Percentiles rank a stretch among this genome's conserved stretches.
Evolutionary conservation across 2,329 filamentous ascomycete species (phyloP).

Genomic region (Colletotrichum camelliae): DNA sequence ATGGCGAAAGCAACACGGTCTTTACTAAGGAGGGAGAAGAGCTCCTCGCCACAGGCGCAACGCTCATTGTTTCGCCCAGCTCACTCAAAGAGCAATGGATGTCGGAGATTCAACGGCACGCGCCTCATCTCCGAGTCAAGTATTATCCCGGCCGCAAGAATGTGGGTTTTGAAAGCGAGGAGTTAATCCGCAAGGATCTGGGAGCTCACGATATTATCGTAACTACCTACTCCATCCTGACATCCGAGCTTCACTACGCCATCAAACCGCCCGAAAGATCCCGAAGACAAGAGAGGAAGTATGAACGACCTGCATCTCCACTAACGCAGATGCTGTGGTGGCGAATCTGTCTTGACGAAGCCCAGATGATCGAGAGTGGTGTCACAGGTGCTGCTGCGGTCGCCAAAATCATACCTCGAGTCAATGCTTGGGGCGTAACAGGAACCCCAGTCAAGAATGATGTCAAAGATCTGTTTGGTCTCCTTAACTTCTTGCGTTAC

Average conservation of each 20-base stretch:
- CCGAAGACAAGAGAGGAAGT: constrained; percentile 69
- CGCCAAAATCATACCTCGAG: constrained; percentile 78
- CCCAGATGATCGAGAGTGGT: constrained; percentile 93
- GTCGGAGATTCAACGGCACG: constrained; percentile 62
- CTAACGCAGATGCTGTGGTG: constrained; percentile 86
- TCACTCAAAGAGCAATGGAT: constrained; percentile 67
- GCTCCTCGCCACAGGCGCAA: constrained; percentile 58
- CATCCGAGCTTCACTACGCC: constrained; percentile 80
- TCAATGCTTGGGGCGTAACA: constrained; percentile 91
- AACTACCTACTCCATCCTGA: constrained; percentile 74
- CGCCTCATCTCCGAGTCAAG: constrained; percentile 60
- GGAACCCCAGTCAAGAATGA: constrained; percentile 88
- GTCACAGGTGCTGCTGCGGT: constrained; percentile 83
- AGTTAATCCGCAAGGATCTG: constrained; percentile 48
- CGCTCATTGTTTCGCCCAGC: constrained; percentile 65
- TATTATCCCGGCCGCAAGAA: constrained; percentile 59
- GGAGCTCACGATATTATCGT: constrained; percentile 63
- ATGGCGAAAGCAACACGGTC: constrained; percentile 22
- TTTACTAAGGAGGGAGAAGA: constrained; percentile 43
- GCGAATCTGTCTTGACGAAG: constrained; percentile 79
- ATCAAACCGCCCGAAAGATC: constrained; percentile 71
- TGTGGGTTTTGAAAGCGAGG: constrained; percentile 37
- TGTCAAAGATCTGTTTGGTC: constrained; percentile 77
- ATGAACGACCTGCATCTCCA: constrained; percentile 73
- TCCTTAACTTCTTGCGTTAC: constrained; percentile 81